A percentile compares a stretch with the other conserved stretches of the same genome.
These are phyloP conservation scores for Metschnikowia lunata DNA, from an alignment of 805 yeast species.

Conservation along the genomic window DNA sequence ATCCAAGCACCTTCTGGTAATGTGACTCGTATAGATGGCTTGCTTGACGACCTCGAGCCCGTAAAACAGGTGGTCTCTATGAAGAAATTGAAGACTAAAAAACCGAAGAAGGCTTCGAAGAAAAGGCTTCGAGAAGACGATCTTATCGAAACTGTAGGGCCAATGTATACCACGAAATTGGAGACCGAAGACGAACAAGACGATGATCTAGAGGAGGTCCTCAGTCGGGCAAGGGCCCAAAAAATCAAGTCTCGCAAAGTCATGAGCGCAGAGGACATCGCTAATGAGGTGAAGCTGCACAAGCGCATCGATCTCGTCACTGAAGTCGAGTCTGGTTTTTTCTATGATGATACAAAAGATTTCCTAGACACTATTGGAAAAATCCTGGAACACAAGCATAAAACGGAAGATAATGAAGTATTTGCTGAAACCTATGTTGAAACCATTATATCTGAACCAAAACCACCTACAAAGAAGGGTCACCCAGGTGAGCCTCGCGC, in stretches of 20 bases:
- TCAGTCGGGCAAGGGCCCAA: constrained; percentile 27
- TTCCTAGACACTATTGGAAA: constrained; percentile 26
- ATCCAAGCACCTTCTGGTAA: background rate
- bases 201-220: constrained; percentile 31
- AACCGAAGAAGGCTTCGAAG: constrained; percentile 15
- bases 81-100: constrained; percentile 41
- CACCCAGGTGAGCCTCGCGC: background rate
- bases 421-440: background rate
- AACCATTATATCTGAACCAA: background rate
- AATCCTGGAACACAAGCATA: background rate
- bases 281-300: constrained; percentile 30
- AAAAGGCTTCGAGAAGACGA: constrained; percentile 20
- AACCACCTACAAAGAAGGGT: background rate
- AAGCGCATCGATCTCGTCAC: constrained; percentile 16
- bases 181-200: constrained; percentile 23
- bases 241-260: constrained; percentile 25
- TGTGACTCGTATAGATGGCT: background rate
- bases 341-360: constrained; percentile 38
- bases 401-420: background rate
- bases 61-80: constrained; percentile 27
- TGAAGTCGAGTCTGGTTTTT: constrained; percentile 14
- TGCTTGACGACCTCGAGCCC: constrained; percentile 12
- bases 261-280: constrained; percentile 34
- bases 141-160: constrained; percentile 28
- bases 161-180: constrained; percentile 15